These are phyloP conservation scores for Hypericum androsaemum DNA, from an alignment of 345 rosid species.

Conservation along the genomic window DNA sequence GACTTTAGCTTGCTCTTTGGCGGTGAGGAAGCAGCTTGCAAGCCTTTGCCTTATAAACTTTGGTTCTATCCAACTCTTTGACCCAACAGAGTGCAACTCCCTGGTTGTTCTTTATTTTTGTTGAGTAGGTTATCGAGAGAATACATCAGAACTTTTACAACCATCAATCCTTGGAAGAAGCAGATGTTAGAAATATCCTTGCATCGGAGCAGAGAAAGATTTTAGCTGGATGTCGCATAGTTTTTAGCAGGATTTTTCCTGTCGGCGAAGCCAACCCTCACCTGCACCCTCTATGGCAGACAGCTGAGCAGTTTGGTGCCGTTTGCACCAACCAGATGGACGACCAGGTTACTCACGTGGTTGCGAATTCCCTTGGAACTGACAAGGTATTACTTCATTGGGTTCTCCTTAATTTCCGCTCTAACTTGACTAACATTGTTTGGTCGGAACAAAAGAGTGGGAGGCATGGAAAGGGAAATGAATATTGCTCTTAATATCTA, in stretches of 20 bases:
- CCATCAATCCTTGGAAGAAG: conserved; percentile 58
- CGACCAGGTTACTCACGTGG: conserved; percentile 38
- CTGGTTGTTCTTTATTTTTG: not conserved
- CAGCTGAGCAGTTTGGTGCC: conserved; percentile 98
- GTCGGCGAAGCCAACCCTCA: conserved; percentile 94
- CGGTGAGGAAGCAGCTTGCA: conserved; percentile 41
- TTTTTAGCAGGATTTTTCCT: conserved; percentile 90
- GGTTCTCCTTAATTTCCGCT: too few relatives aligned
- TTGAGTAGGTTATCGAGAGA: conserved; percentile 73
- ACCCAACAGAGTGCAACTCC: too few relatives aligned
- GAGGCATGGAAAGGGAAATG: too few relatives aligned
- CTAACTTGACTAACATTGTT: too few relatives aligned
- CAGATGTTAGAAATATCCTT: conserved; percentile 80
- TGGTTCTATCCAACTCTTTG: not conserved
- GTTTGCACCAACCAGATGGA: conserved; percentile 80
- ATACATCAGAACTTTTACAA: conserved; percentile 71
- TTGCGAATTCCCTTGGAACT: conserved; percentile 81
- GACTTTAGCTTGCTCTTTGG: conserved; percentile 83
- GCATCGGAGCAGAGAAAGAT: conserved; percentile 80
- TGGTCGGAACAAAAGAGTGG: too few relatives aligned
- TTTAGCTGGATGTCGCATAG: conserved; percentile 72
- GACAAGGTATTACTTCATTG: conserved; percentile 56
- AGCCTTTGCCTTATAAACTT: conserved; percentile 2
- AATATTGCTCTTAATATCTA: too few relatives aligned
- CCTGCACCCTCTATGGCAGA: conserved; percentile 89